These are phyloP conservation scores for Hexamita inflata DNA, from an alignment of 208 protist genomes.

Conservation along the genomic window DNA sequence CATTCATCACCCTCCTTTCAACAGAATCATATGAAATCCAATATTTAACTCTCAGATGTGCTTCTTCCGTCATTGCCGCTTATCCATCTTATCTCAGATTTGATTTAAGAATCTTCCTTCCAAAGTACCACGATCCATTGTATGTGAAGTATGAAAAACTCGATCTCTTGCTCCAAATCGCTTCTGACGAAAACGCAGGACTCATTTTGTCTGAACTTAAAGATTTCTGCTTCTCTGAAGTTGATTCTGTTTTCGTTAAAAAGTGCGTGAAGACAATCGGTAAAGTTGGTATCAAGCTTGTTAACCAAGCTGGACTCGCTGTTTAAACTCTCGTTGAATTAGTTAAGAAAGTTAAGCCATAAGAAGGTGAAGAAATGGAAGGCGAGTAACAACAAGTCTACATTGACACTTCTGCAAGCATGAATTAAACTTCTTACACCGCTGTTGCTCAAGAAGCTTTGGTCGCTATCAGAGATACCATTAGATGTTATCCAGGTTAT, in stretches of 20 bases:
- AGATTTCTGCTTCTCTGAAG: conserved; percentile 19
- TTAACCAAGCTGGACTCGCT: neutral
- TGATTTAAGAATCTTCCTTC: conserved; percentile 26
- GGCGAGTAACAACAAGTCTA: too few relatives aligned
- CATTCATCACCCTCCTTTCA: conserved; percentile 30
- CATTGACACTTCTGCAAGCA: neutral
- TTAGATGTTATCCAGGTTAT: conserved; percentile 31
- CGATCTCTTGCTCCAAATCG: conserved; percentile 21
- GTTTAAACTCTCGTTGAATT: conserved; percentile 30
- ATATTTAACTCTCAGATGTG: conserved; percentile 25
- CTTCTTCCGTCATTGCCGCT: conserved; percentile 18
- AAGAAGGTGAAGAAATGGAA: conserved; percentile 11
- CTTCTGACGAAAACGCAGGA: conserved; percentile 25
- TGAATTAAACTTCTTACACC: neutral
- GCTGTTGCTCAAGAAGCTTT: conserved; percentile 1
- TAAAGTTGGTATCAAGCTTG: conserved; percentile 27
- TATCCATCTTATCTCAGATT: conserved; percentile 1
- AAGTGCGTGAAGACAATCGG: conserved; percentile 33
- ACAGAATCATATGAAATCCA: conserved; percentile 28
- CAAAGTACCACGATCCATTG: conserved; percentile 35
- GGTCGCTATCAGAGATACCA: conserved; percentile 23
- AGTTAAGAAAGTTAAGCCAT: neutral
- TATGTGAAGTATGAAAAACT: conserved; percentile 40
- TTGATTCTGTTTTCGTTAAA: conserved; percentile 31
- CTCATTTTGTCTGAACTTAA: conserved; percentile 32